Conservation (phyloP, 352 stramenopile species). For the Pythium sukuiense region DNA sequence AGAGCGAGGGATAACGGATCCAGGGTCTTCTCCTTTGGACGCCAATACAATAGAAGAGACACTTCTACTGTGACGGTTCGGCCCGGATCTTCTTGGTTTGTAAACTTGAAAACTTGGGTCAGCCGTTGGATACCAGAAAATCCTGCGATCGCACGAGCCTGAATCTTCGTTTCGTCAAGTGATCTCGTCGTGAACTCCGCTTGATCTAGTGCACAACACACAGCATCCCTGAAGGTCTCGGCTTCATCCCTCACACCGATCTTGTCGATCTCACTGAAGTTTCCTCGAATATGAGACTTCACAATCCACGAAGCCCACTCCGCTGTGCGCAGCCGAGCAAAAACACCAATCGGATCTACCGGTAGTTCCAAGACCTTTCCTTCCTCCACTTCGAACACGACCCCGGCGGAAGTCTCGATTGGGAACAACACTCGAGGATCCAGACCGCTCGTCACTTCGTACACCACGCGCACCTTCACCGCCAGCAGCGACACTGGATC, state of each 20-base stretch:
- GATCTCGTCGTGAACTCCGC: background rate
- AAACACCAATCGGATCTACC: background rate
- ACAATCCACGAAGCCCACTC: background rate
- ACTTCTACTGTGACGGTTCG: conserved; percentile 5
- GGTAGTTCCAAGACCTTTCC: background rate
- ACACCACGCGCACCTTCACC: conserved; percentile 32
- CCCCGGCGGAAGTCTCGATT: background rate
- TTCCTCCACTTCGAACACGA: conserved; percentile 11
- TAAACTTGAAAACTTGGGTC: conserved; percentile 16
- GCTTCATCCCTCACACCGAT: background rate
- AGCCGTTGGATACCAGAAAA: conserved; percentile 16
- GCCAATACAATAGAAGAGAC: conserved; percentile 17
- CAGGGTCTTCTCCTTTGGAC: conserved; percentile 17
- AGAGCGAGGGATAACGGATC: conserved; percentile 11
- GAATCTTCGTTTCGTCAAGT: background rate
- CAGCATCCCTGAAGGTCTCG: background rate
- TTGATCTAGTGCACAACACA: background rate
- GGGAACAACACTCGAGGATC: conserved; percentile 13
- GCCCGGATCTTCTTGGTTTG: background rate
- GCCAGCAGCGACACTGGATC: conserved; percentile 26
- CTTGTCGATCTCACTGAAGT: background rate
- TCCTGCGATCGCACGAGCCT: background rate
- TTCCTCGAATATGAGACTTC: background rate
- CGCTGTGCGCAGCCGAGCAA: background rate
- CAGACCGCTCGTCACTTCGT: conserved; percentile 23